These are phyloP conservation scores for Rheum nobile DNA, from an alignment of 148 eudicot species.

Conservation along the genomic window DNA sequence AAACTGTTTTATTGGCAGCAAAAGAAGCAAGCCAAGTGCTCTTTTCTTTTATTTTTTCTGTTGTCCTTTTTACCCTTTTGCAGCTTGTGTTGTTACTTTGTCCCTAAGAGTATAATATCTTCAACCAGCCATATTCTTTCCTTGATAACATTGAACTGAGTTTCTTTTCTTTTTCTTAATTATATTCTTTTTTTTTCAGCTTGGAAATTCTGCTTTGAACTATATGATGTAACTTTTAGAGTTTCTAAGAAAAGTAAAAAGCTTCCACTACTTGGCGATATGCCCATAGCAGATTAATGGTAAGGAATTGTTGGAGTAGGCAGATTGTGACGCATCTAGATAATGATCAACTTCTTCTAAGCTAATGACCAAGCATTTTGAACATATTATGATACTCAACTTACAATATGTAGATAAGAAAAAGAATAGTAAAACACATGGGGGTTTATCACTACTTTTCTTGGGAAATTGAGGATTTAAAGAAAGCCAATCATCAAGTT, in stretches of 20 bases:
- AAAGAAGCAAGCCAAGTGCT: neutral
- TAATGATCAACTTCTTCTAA: neutral
- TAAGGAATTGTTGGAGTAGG: neutral
- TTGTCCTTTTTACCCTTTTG: neutral
- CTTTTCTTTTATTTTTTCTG: neutral
- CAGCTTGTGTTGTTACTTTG: slow-evolving; percentile 5
- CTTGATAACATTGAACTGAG: neutral
- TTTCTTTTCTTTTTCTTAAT: neutral
- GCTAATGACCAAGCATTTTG: neutral
- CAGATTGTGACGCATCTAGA: neutral
- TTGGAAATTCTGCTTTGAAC: neutral
- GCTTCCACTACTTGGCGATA: neutral
- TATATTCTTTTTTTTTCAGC: neutral
- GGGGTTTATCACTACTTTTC: no score
- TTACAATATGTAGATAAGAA: neutral
- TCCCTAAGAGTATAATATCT: neutral
- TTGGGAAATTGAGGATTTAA: no score
- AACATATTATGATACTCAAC: neutral
- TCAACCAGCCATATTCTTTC: slow-evolving; percentile 7
- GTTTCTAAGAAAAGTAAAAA: neutral
- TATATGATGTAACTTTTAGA: neutral
- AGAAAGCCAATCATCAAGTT: no score
- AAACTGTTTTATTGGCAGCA: slow-evolving; percentile 2
- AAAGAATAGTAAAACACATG: no score
- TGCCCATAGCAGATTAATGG: neutral